Conservation (phyloP, 768 basidiomycete species). For the Tylopilus sp. region DNA sequence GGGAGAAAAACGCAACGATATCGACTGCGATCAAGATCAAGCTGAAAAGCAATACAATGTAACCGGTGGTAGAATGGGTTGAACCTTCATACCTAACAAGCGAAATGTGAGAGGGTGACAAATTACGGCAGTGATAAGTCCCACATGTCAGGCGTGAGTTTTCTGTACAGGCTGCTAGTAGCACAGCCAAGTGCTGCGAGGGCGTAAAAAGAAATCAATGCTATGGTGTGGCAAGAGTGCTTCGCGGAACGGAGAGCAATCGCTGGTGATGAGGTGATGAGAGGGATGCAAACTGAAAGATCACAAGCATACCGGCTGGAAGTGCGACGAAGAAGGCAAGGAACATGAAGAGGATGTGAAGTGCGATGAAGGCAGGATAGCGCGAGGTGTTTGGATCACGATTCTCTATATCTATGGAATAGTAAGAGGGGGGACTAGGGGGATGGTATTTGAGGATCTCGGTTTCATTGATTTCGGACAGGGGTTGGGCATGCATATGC, state of each 20-base stretch:
- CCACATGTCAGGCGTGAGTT: slow-evolving; percentile 80
- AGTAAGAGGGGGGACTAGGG: slow-evolving; percentile 79
- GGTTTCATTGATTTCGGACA: slow-evolving; percentile 73
- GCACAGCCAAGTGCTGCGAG: slow-evolving; percentile 62
- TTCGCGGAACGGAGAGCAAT: slow-evolving; percentile 78
- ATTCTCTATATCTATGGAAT: slow-evolving; percentile 71
- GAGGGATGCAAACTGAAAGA: background rate
- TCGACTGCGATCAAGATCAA: slow-evolving; percentile 51
- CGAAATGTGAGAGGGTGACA: slow-evolving; percentile 11
- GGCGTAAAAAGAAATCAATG: slow-evolving; percentile 60
- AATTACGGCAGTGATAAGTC: slow-evolving; percentile 27
- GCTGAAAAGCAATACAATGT: slow-evolving; percentile 45
- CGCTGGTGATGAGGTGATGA: slow-evolving; percentile 39
- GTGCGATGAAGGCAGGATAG: slow-evolving; percentile 66
- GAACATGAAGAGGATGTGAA: slow-evolving; percentile 72
- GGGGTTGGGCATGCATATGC: slow-evolving; percentile 42
- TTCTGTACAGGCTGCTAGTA: slow-evolving; percentile 67
- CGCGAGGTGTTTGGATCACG: slow-evolving; percentile 40
- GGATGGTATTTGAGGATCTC: slow-evolving; percentile 60
- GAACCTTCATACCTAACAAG: slow-evolving; percentile 62
- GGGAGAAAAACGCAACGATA: slow-evolving; percentile 45
- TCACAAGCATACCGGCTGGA: slow-evolving; percentile 60
- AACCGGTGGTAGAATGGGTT: slow-evolving; percentile 65
- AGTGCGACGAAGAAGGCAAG: slow-evolving; percentile 81
- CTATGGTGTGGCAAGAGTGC: slow-evolving; percentile 58